Conservation (phyloP, 495 filamentous ascomycete genomes). For the Sordaria brevicollis region DNA sequence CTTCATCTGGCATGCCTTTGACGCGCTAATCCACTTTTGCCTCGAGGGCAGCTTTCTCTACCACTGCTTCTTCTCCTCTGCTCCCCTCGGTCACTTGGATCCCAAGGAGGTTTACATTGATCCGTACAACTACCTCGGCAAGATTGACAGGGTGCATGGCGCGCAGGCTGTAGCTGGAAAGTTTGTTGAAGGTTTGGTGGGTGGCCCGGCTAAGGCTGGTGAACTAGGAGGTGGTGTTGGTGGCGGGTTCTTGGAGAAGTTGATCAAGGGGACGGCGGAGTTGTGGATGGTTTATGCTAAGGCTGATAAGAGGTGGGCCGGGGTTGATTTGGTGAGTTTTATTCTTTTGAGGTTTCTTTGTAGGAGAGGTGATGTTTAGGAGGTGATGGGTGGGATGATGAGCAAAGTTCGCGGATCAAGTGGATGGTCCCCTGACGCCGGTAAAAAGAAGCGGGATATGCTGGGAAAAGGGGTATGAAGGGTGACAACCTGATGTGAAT, state of each 20-base stretch:
- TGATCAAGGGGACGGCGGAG: slow-evolving; percentile 25
- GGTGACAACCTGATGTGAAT: no score
- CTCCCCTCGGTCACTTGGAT: slow-evolving; percentile 23
- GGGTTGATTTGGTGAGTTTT: slow-evolving; percentile 50
- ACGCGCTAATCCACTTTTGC: slow-evolving; percentile 77
- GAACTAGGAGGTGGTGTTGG: no score
- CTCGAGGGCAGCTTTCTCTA: slow-evolving; percentile 88
- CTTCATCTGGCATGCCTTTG: slow-evolving; percentile 93
- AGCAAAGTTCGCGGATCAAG: no score
- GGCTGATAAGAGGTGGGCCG: slow-evolving; percentile 76
- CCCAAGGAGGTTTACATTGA: slow-evolving; percentile 24
- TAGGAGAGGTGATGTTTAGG: background rate
- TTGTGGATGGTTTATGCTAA: slow-evolving; percentile 92
- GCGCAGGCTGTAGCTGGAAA: slow-evolving; percentile 51
- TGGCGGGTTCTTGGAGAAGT: background rate
- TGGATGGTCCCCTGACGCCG: no score
- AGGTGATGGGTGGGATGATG: no score
- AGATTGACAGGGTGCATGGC: slow-evolving; percentile 55
- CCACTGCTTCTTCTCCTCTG: slow-evolving; percentile 77
- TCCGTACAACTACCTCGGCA: slow-evolving; percentile 32
- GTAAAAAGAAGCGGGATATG: background rate
- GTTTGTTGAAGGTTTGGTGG: background rate
- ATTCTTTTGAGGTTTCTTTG: background rate
- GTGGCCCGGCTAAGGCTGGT: background rate
- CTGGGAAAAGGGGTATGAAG: background rate